Base-by-base conservation (phyloP, 805 yeast species). In the Ascoidea asiatica region DNA sequence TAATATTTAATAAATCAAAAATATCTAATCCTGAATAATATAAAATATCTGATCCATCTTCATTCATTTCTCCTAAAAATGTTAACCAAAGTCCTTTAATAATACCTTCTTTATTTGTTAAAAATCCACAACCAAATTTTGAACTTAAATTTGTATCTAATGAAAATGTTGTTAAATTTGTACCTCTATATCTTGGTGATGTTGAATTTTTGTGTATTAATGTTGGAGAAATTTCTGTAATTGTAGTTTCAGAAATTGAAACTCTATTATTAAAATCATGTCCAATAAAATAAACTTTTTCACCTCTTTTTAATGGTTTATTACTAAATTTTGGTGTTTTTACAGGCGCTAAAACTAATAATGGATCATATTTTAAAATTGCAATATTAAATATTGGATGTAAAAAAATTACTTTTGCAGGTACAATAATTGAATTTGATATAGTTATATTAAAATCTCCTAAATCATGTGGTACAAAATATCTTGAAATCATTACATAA, bases 301-400 rank as follows among this genome's bases (percentile, higher is more conserved):
- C 87, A 48, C 95, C 95, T 56, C 88, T 77, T 48, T 72, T 66
- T 53, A 87, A 66, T 33, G 82, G 79, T 5, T 52, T 58, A 5
- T 61, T 52, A 40, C 81, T 65, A 50, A 86, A 73, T 45, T 67
- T 66, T 4, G 95, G 92, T 1, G 94, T 73, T 40, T 66, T 62
- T 6, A 86, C 75, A 38, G 81, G 82, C 2, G 95, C 89, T 19
- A 72, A 58, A 15, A 89, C 81, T 43, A 86, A 63, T 4, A 66
- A 54, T 6, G 95, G 87, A 57, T 89, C 95, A 59, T 86, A 89
- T 58, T 84, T 75, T 21, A 89, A 68, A 46, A 88, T 75, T 1
- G 94, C 88, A 60, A 82, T 88, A 52, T 88, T 88, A 53, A 81
- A 85, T 36, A 85, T 76, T 33, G 97, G 96, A 57, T 88, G 96